These are phyloP conservation scores for Plantago ovata DNA, from an alignment of 257 asterid species.

Conservation along the genomic window DNA sequence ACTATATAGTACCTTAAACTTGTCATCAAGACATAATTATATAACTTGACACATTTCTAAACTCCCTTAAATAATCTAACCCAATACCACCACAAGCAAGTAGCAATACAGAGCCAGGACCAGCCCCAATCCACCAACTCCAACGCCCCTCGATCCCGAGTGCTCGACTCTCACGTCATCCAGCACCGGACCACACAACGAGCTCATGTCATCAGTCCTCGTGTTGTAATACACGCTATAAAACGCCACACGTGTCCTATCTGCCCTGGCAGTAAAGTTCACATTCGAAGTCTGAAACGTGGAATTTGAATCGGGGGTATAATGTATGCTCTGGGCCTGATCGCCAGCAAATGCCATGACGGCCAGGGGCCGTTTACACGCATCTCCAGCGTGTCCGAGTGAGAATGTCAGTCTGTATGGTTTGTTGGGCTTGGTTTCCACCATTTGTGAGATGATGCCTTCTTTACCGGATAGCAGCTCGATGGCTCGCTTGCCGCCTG, in stretches of 20 bases:
- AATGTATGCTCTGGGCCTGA: slow-evolving; percentile 39
- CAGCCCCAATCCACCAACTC: slow-evolving; percentile 26
- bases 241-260: slow-evolving; percentile 74
- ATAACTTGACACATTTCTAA: not conserved
- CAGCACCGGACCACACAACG: slow-evolving; percentile 91
- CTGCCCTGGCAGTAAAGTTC: slow-evolving; percentile 83
- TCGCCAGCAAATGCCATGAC: slow-evolving; percentile 81
- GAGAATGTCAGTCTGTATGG: slow-evolving; percentile 56
- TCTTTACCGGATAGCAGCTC: slow-evolving; percentile 87
- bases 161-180: slow-evolving; percentile 76
- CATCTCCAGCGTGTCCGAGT: slow-evolving; percentile 81
- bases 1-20: slow-evolving; percentile 9
- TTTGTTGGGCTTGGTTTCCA: slow-evolving; percentile 68
- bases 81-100: slow-evolving; percentile 14
- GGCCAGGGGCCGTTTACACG: slow-evolving; percentile 78
- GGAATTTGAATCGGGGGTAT: slow-evolving; percentile 34
- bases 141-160: slow-evolving; percentile 31
- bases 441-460: slow-evolving; percentile 95
- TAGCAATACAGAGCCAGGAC: slow-evolving; percentile 8
- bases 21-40: not conserved
- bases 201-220: slow-evolving; percentile 85
- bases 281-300: slow-evolving; percentile 49
- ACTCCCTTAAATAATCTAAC: slow-evolving; percentile 5
- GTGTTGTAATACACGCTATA: slow-evolving; percentile 92
- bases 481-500: slow-evolving; percentile 82